These are phyloP conservation scores for Carex scoparia DNA, from an alignment of 176 grass and related monocot species.

Conservation along the genomic window DNA sequence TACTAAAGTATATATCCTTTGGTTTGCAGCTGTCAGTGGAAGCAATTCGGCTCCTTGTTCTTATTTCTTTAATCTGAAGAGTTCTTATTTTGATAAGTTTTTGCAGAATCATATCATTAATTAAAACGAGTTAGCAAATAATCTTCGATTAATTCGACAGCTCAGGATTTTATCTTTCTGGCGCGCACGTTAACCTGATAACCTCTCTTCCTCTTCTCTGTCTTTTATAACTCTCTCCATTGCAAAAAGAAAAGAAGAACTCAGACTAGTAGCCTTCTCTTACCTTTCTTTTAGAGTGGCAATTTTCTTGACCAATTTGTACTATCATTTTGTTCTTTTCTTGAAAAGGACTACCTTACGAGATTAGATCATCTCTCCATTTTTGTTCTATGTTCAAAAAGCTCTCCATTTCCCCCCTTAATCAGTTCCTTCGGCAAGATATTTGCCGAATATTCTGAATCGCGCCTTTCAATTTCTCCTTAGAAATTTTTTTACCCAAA, in stretches of 20 bases:
- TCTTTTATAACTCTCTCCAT: constrained; percentile 7
- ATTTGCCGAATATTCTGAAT: constrained; percentile 11
- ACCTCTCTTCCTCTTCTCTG: constrained; percentile 4
- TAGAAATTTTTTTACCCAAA: neutral
- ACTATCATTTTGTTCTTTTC: neutral
- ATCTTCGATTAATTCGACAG: constrained; percentile 44
- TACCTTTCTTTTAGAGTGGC: too few species aligned
- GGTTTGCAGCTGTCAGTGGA: constrained; percentile 7
- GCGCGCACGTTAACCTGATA: constrained; percentile 64
- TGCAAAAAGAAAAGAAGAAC: constrained; percentile 8
- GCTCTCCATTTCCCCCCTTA: neutral
- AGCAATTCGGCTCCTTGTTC: neutral
- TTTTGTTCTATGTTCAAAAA: neutral
- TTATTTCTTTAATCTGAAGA: neutral
- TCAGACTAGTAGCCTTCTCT: neutral
- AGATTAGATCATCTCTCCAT: neutral
- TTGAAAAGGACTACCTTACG: neutral
- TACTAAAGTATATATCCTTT: neutral
- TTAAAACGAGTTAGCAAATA: constrained; percentile 13
- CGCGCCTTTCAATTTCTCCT: neutral
- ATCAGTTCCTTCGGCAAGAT: neutral
- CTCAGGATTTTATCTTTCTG: constrained; percentile 49
- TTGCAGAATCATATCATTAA: neutral
- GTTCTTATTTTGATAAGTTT: too few species aligned
- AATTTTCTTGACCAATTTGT: neutral